These are phyloP conservation scores for Pseudovirgaria hyperparasitica DNA, from an alignment of 2,329 filamentous ascomycete species.

Conservation along the genomic window DNA sequence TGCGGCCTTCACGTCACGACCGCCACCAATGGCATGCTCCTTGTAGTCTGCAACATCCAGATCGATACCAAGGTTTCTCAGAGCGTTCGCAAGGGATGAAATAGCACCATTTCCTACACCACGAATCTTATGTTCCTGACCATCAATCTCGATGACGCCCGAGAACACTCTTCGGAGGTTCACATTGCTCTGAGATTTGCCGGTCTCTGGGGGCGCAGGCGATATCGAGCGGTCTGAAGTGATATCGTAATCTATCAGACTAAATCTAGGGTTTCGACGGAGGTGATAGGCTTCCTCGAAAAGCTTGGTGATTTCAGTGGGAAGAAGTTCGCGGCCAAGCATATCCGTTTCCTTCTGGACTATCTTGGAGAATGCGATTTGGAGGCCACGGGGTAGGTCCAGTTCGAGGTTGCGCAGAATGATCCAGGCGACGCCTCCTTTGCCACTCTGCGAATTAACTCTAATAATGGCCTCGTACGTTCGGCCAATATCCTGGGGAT, in stretches of 20 bases:
- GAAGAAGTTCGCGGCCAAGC: conserved; percentile 71
- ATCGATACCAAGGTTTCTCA: conserved; percentile 67
- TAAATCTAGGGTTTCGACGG: conserved; percentile 71
- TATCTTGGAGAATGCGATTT: conserved; percentile 79
- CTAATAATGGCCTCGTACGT: conserved; percentile 98
- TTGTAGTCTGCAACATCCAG: conserved; percentile 91
- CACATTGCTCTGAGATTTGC: conserved; percentile 63
- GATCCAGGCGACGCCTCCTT: conserved; percentile 90
- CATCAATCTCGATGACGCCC: conserved; percentile 73
- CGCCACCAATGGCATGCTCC: conserved; percentile 80
- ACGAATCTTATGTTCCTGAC: conserved; percentile 61
- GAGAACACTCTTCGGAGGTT: conserved; percentile 73
- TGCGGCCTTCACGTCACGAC: conserved; percentile 78
- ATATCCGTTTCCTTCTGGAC: conserved; percentile 73
- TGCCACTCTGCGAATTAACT: conserved; percentile 92
- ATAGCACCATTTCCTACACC: conserved; percentile 85
- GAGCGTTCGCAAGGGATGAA: conserved; percentile 72
- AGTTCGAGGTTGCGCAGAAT: conserved; percentile 80
- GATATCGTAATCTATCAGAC: conserved; percentile 84
- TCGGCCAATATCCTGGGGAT: conserved; percentile 84
- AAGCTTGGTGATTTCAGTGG: conserved; percentile 72
- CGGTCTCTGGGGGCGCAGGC: conserved; percentile 52
- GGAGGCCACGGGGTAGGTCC: conserved; percentile 82
- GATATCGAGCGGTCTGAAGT: conserved; percentile 67
- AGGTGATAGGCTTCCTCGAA: conserved; percentile 85